Evolutionary conservation across 495 filamentous ascomycete species (phyloP).

Genomic region (Penicilliopsis zonata): DNA sequence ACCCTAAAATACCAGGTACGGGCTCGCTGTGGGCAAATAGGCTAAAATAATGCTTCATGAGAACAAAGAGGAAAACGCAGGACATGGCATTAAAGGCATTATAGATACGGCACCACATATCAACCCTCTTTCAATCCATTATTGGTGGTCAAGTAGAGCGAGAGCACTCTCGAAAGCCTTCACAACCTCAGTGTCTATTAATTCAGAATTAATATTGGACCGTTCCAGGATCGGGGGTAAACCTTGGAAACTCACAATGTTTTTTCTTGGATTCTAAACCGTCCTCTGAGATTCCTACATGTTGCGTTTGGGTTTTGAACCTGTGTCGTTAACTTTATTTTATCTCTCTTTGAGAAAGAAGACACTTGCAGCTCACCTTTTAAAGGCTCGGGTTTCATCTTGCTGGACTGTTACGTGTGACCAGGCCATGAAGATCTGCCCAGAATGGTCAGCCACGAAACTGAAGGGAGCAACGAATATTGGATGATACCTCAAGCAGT

Average conservation of each 20-base stretch:
- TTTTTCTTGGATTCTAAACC: constrained; percentile 56
- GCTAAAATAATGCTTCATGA: too few relatives aligned
- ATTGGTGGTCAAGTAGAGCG: constrained; percentile 51
- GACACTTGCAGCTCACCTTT: constrained; percentile 34
- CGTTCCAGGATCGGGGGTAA: background rate
- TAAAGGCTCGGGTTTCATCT: constrained; percentile 58
- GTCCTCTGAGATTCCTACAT: constrained; percentile 58
- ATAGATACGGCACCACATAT: too few relatives aligned
- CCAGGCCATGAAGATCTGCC: constrained; percentile 60
- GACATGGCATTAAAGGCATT: too few relatives aligned
- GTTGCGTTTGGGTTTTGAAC: constrained; percentile 62
- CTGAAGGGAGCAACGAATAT: background rate
- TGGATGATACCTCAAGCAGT: constrained; percentile 43
- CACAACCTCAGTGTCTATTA: constrained; percentile 61
- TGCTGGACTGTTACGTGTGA: constrained; percentile 48
- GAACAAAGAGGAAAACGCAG: too few relatives aligned
- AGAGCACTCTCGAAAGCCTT: constrained; percentile 71
- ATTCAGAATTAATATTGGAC: constrained; percentile 1
- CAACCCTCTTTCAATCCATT: constrained; percentile 17
- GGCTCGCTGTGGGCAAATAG: too few relatives aligned
- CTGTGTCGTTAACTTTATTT: constrained; percentile 21
- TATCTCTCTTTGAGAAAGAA: background rate
- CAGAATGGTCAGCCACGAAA: constrained; percentile 2
- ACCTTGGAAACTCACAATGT: constrained; percentile 44
- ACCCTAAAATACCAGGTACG: too few relatives aligned